These are phyloP conservation scores for Heritiera fomes DNA, from an alignment of 345 rosid species.

Conservation along the genomic window DNA sequence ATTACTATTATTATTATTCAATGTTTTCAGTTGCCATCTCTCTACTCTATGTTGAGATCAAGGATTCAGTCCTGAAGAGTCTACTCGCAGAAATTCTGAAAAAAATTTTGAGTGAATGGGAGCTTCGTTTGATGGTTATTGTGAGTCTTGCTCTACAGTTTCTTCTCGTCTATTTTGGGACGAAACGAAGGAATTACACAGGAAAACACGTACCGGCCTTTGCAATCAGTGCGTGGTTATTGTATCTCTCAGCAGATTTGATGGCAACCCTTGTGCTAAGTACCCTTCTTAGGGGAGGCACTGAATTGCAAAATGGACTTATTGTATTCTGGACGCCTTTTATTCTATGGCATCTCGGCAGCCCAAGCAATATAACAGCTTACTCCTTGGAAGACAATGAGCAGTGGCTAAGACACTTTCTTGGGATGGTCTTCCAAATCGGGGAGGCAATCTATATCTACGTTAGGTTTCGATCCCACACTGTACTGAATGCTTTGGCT, in stretches of 20 bases:
- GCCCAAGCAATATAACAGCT: constrained; percentile 32
- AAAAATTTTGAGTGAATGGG: constrained; percentile 30
- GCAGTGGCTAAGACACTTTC: constrained; percentile 33
- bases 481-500: constrained; percentile 20
- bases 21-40: background rate
- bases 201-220: background rate
- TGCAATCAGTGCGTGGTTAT: constrained; percentile 15
- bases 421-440: constrained; percentile 18
- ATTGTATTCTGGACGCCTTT: constrained; percentile 33
- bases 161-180: constrained; percentile 19
- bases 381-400: constrained; percentile 44
- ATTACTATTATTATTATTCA: too few relatives aligned
- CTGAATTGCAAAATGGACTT: background rate
- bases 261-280: constrained; percentile 31
- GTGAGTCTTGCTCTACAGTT: constrained; percentile 25
- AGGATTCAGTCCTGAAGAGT: background rate
- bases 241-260: constrained; percentile 35
- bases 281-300: constrained; percentile 19
- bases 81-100: background rate
- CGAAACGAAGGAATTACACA: constrained; percentile 6
- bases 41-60: background rate
- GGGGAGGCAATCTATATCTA: constrained; percentile 37
- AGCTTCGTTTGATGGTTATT: constrained; percentile 21
- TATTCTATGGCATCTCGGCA: constrained; percentile 36
- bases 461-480: constrained; percentile 22